Percentiles rank a stretch among this genome's conserved stretches.
phyloP scores from a whole-genome alignment of 2,329 filamentous ascomycete genomes.

The Botrytis fabae region DNA sequence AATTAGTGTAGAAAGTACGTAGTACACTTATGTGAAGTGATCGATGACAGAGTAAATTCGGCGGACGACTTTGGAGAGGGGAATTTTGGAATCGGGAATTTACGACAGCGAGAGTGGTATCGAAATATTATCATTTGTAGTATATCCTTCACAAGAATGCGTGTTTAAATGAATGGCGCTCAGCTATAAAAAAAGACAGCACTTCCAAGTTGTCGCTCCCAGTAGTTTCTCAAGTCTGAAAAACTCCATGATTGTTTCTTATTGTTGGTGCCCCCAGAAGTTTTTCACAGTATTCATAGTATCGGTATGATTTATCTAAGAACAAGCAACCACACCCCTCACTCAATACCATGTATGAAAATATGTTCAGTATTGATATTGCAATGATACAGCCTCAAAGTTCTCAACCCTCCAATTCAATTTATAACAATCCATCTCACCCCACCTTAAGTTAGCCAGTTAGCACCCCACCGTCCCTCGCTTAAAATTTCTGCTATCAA shows the following conservation, averaged over 20 bases:
- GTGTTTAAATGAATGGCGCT: neutral
- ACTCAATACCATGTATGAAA: no score
- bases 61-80: neutral
- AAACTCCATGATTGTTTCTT: neutral
- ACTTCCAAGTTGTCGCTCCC: neutral
- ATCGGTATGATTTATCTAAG: neutral
- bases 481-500: neutral
- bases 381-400: neutral
- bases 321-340: no score
- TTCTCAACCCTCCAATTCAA: neutral
- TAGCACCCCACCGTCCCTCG: neutral
- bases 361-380: neutral
- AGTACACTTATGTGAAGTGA: neutral
- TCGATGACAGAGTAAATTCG: neutral
- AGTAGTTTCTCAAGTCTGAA: neutral
- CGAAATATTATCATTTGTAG: neutral
- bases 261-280: accelerated
- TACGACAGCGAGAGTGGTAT: neutral
- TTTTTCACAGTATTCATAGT: neutral
- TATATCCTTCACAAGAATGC: neutral
- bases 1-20: neutral
- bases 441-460: neutral
- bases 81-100: neutral
- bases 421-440: neutral
- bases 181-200: neutral